Evolutionary conservation across 2,329 filamentous ascomycete species (phyloP).

Genomic region (Pleurostoma richardsiae): DNA sequence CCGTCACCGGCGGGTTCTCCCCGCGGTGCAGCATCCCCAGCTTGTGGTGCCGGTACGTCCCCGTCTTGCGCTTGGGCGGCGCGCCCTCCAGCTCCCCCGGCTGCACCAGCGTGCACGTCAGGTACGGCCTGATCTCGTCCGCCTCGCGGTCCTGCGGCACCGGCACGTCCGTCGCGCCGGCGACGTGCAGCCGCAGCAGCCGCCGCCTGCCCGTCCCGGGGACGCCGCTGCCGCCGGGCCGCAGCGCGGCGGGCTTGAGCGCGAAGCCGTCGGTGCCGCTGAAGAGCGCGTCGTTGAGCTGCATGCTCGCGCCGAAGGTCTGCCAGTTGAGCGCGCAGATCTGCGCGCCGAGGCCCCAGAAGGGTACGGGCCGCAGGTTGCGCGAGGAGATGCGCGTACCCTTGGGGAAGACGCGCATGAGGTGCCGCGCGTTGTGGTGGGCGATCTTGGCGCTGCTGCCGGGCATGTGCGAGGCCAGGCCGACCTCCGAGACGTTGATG

Average conservation of each 20-base stretch:
- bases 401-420: conserved; percentile 69
- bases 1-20: conserved; percentile 52
- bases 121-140: conserved; percentile 55
- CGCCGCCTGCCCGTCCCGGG: conserved; percentile 19
- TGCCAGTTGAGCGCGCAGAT: conserved; percentile 69
- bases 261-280: conserved; percentile 60
- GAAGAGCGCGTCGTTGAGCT: conserved; percentile 65
- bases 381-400: conserved; percentile 63
- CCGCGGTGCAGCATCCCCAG: conserved; percentile 51
- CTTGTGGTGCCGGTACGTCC: conserved; percentile 50
- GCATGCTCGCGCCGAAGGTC: conserved; percentile 59
- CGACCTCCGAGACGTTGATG: conserved; percentile 65
- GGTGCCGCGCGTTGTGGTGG: conserved; percentile 55
- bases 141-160: conserved; percentile 43
- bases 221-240: conserved; percentile 47
- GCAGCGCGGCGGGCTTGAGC: conserved; percentile 57
- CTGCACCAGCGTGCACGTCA: conserved; percentile 61
- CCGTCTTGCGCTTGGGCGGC: conserved; percentile 57
- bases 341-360: conserved; percentile 64
- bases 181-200: conserved; percentile 52
- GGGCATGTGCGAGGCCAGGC: conserved; percentile 47
- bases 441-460: conserved; percentile 41
- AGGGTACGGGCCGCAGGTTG: conserved; percentile 58
- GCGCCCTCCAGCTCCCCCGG: conserved; percentile 43
- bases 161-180: conserved; percentile 58